Conservation (phyloP, 2,329 filamentous ascomycete genomes). For the Aspergillus sp. region DNA sequence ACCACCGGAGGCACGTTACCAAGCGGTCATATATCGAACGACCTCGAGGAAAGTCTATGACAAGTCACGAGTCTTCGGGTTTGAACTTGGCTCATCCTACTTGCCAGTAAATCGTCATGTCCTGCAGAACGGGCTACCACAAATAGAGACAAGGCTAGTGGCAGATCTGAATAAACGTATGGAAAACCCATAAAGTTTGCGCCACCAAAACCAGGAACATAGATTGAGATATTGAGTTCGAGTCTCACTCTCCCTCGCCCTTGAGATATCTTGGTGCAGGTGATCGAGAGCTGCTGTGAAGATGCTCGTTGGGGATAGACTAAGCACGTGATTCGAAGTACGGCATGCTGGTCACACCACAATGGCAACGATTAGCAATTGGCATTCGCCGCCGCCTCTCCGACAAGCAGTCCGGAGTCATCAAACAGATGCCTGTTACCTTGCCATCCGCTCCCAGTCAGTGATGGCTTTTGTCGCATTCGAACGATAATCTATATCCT, state of each 20-base stretch:
- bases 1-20: neutral
- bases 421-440: conserved; percentile 12
- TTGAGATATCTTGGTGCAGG: neutral
- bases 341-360: conserved; percentile 23
- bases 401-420: conserved; percentile 6
- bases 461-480: conserved; percentile 31
- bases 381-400: conserved; percentile 39
- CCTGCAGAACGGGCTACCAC: neutral
- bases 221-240: neutral
- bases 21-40: neutral
- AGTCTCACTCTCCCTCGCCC: neutral
- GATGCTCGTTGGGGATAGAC: conserved; percentile 9
- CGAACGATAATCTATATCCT: conserved; percentile 19
- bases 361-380: conserved; percentile 31
- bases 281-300: neutral
- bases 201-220: neutral
- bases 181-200: neutral
- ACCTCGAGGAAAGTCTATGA: neutral
- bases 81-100: neutral
- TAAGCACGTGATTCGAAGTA: conserved; percentile 29
- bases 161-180: neutral
- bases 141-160: too few relatives aligned
- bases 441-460: conserved; percentile 26
- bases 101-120: neutral
- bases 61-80: neutral